phyloP scores from a whole-genome alignment of 1,284 basidiomycete species.

The Microbotryum silenes-acaulis region DNA sequence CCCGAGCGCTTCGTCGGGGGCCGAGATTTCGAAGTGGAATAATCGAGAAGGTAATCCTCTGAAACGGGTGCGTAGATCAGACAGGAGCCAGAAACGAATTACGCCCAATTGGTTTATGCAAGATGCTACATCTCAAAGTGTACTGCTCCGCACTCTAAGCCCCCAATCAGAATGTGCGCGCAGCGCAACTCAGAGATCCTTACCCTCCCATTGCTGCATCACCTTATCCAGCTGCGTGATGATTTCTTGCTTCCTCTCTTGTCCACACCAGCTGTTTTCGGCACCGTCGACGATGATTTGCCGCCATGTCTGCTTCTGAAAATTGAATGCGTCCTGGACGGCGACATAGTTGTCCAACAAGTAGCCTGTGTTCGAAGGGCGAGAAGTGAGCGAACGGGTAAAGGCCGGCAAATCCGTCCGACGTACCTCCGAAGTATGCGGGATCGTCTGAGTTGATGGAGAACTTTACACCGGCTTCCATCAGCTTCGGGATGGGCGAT shows the following conservation, averaged over 20 bases:
- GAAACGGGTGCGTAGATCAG: too few species aligned
- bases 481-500: slow-evolving; percentile 28
- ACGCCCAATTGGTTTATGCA: too few species aligned
- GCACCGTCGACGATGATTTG: slow-evolving; percentile 28
- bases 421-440: slow-evolving; percentile 30
- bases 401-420: neutral
- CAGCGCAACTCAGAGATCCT: slow-evolving; percentile 12
- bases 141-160: too few species aligned
- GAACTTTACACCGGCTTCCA: slow-evolving; percentile 33
- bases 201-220: slow-evolving; percentile 19
- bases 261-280: slow-evolving; percentile 30
- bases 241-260: slow-evolving; percentile 24
- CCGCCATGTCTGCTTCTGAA: slow-evolving; percentile 28
- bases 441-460: slow-evolving; percentile 36
- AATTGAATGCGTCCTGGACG: slow-evolving; percentile 29
- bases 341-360: slow-evolving; percentile 32
- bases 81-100: too few species aligned
- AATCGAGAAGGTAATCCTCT: too few species aligned
- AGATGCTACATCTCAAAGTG: too few species aligned
- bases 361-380: slow-evolving; percentile 12
- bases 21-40: too few species aligned
- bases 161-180: too few species aligned
- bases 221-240: slow-evolving; percentile 7
- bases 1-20: too few species aligned
- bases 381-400: neutral